Evolutionary conservation across 164 flowering plant genomes (phyloP), one percentile per base, ranked within the genome.

Genomic region (Sextonia rubra): DNA sequence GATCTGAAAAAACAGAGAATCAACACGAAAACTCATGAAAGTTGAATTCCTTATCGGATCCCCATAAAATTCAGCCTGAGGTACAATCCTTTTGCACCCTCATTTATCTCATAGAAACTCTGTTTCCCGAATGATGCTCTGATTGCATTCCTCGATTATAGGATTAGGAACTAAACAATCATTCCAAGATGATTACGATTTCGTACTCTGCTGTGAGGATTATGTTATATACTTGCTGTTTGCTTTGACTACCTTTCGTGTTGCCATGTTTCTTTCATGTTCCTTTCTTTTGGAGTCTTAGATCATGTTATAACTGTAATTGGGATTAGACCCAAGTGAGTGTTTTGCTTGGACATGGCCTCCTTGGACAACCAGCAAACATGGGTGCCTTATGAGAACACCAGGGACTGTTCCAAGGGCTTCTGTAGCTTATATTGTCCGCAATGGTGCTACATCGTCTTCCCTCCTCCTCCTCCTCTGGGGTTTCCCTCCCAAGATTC

Each of bases 391-490:
- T 88, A 87, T 66, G 76, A 80, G 8, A 83, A 76, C 75, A 71
- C 60, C 71, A 89, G 79, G 58, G 96, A 94, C 69, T 94, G 98
- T 72, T 81, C 93, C 14, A 83, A 80, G 75, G 91, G 90, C 14
- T 78, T 92, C 56, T 94, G 97, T 70, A 88, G 85, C 76, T 49
- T 83, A 22, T 82, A 84, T 71, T 94, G 98, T 62, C 98, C 89
- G 2, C 96, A 89, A 69, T 91, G 89, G 88, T 94, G 98, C 80
- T 83, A 87, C 79, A 64, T 85, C 24, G 79, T 84, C 71, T 81
- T 77, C 81, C 89, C 95, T 49, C 98, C 97, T 70, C 97, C 97
- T 5, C 93, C 96, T 37, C 87, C 91, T 0, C 67, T 81, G 23
- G 79, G 58, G 23, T 84, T 79, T 69, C 71, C 79, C 0, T 84